Evolutionary conservation across 2,329 filamentous ascomycete genomes (phyloP).

Genomic region (Xylariaceae sp.): DNA sequence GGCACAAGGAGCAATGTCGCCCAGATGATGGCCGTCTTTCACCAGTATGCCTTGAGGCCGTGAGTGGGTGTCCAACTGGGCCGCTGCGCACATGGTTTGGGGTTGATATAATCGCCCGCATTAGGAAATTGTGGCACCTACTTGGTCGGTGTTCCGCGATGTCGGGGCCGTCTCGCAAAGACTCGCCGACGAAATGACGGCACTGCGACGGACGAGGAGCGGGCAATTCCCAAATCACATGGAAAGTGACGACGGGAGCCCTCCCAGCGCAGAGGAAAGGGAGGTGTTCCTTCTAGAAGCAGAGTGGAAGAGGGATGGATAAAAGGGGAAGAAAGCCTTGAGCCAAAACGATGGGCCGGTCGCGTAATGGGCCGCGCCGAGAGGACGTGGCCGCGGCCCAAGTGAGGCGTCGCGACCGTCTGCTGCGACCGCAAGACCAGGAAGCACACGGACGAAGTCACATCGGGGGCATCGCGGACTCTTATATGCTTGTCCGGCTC

Average conservation of each 20-base stretch:
- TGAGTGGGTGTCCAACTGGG: constrained; percentile 2
- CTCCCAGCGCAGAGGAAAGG: background rate
- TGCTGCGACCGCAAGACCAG: constrained; percentile 24
- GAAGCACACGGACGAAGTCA: constrained; percentile 16
- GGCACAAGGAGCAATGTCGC: too few species aligned
- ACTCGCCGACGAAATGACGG: constrained; percentile 17
- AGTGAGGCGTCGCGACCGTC: constrained; percentile 30
- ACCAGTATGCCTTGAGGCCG: constrained; percentile 20
- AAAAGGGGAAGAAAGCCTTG: constrained; percentile 18
- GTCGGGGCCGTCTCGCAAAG: constrained; percentile 14
- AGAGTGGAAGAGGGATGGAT: background rate
- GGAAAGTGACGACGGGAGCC: too few species aligned
- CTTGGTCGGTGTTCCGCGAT: constrained; percentile 17
- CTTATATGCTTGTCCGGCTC: constrained; percentile 28
- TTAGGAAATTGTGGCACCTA: constrained; percentile 9
- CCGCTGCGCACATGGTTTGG: background rate
- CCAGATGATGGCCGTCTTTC: too few species aligned
- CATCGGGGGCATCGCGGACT: constrained; percentile 20
- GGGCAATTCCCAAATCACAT: too few species aligned
- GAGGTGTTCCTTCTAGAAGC: constrained; percentile 17
- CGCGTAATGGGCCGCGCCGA: constrained; percentile 23
- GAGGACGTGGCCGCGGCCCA: constrained; percentile 23
- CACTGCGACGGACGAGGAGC: constrained; percentile 16
- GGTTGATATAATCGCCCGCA: constrained; percentile 5
- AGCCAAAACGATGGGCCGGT: constrained; percentile 21